A percentile compares a stretch with the other conserved stretches of the same genome.
phyloP scores from a whole-genome alignment of 2,329 filamentous ascomycete species.

The Claviceps humidiphila region DNA sequence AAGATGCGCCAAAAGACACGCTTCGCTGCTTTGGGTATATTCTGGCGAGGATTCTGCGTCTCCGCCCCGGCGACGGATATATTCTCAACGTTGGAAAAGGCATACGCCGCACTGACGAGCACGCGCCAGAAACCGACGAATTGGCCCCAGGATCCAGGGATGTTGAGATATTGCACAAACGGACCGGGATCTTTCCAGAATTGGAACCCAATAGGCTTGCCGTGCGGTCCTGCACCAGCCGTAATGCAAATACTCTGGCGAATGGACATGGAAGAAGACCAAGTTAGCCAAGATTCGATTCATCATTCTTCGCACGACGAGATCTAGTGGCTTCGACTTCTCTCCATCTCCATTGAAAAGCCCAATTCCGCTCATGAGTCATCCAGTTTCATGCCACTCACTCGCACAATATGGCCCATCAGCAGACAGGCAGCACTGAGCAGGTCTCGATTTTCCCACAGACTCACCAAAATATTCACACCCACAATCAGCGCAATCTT shows the following conservation, averaged over 20 bases:
- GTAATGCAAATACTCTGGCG: slow-evolving; percentile 6
- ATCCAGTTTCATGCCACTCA: neutral
- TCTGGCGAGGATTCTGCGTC: slow-evolving; percentile 31
- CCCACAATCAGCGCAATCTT: slow-evolving; percentile 46
- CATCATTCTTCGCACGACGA: neutral
- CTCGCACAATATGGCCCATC: neutral
- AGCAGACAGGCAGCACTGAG: too few species aligned
- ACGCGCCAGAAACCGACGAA: slow-evolving; percentile 31
- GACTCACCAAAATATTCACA: slow-evolving; percentile 46
- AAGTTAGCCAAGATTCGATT: neutral
- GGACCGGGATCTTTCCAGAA: slow-evolving; percentile 48
- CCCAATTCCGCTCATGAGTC: too few species aligned
- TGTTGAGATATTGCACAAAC: slow-evolving; percentile 30
- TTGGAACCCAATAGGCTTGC: slow-evolving; percentile 45
- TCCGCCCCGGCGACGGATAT: slow-evolving; percentile 34
- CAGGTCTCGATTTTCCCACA: neutral
- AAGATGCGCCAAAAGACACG: slow-evolving; percentile 42
- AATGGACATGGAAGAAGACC: neutral
- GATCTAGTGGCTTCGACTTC: too few species aligned
- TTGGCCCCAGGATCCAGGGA: slow-evolving; percentile 36
- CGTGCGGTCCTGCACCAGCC: slow-evolving; percentile 12
- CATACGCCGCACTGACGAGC: slow-evolving; percentile 24
- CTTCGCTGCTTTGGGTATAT: slow-evolving; percentile 37
- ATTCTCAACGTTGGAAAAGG: slow-evolving; percentile 39
- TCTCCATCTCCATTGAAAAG: too few species aligned